A percentile compares a stretch with the other conserved stretches of the same genome.
Conservation (phyloP, 2,329 filamentous ascomycete genomes). For the Clarireedia hainanense region DNA sequence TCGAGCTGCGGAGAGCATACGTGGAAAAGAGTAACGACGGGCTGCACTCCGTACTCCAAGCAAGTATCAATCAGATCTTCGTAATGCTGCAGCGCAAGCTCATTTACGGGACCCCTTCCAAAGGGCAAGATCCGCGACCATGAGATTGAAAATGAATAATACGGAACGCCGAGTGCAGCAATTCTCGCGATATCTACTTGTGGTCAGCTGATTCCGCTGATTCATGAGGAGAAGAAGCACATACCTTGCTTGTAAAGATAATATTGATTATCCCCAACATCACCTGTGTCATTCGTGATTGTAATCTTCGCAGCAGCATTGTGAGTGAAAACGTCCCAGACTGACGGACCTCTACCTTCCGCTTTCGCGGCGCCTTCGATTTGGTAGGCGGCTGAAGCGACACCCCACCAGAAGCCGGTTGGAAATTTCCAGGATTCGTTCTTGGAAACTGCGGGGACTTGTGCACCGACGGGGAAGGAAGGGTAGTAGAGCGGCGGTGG, state of each 20-base stretch:
- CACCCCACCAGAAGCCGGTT: constrained; percentile 39
- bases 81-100: constrained; percentile 43
- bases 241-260: constrained; percentile 48
- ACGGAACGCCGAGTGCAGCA: constrained; percentile 42
- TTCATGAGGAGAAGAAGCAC: constrained; percentile 1
- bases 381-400: constrained; percentile 39
- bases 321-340: constrained; percentile 34
- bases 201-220: background rate
- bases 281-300: constrained; percentile 37
- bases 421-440: constrained; percentile 25
- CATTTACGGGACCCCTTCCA: constrained; percentile 41
- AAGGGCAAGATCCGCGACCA: constrained; percentile 47
- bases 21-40: constrained; percentile 40
- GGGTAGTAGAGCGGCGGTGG: constrained; percentile 19
- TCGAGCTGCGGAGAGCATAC: background rate
- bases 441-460: constrained; percentile 12
- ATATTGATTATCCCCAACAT: constrained; percentile 32
- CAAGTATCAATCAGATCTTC: constrained; percentile 44
- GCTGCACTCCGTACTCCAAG: constrained; percentile 41
- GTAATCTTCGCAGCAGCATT: constrained; percentile 11
- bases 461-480: constrained; percentile 13
- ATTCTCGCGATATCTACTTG: constrained; percentile 40
- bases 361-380: constrained; percentile 39
- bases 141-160: constrained; percentile 45
- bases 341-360: constrained; percentile 36